Percentiles rank a stretch among this genome's conserved stretches.
Conservation (phyloP, 331 rosid species). For the Acacia concinna region DNA sequence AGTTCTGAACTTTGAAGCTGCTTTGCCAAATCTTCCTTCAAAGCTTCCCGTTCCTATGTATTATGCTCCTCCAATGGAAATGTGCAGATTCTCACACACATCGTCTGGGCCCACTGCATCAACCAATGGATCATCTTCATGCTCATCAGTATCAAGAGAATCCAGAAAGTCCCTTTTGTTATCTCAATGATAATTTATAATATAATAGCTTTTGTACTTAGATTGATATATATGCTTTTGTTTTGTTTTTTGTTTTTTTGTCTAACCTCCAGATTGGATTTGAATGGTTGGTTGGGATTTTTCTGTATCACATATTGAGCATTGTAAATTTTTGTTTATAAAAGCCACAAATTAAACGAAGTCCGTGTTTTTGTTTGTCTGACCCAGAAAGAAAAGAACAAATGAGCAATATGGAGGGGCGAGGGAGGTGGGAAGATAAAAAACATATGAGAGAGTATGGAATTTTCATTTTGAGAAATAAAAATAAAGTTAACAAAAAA, state of each 20-base stretch:
- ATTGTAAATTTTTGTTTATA: background rate
- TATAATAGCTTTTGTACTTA: background rate
- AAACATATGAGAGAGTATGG: background rate
- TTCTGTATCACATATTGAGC: background rate
- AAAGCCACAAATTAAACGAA: background rate
- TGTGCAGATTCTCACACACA: slow-evolving; percentile 48
- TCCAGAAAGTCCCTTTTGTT: slow-evolving; percentile 43
- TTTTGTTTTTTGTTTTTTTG: background rate
- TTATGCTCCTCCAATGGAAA: slow-evolving; percentile 55
- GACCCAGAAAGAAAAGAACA: background rate
- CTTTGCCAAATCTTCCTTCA: slow-evolving; percentile 49
- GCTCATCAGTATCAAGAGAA: slow-evolving; percentile 49
- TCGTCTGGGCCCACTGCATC: slow-evolving; percentile 33
- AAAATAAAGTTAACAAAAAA: too few species aligned
- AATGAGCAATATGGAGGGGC: background rate
- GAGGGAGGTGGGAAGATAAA: background rate
- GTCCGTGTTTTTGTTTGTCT: background rate
- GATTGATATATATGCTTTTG: background rate
- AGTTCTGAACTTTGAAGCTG: slow-evolving; percentile 60
- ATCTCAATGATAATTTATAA: background rate
- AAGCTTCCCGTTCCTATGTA: slow-evolving; percentile 69
- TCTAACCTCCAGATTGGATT: background rate
- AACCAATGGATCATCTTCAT: slow-evolving; percentile 39
- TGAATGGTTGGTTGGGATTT: background rate
- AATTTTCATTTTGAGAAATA: background rate